phyloP scores from a whole-genome alignment of 2,329 filamentous ascomycete species.

The Epichloe typhina region DNA sequence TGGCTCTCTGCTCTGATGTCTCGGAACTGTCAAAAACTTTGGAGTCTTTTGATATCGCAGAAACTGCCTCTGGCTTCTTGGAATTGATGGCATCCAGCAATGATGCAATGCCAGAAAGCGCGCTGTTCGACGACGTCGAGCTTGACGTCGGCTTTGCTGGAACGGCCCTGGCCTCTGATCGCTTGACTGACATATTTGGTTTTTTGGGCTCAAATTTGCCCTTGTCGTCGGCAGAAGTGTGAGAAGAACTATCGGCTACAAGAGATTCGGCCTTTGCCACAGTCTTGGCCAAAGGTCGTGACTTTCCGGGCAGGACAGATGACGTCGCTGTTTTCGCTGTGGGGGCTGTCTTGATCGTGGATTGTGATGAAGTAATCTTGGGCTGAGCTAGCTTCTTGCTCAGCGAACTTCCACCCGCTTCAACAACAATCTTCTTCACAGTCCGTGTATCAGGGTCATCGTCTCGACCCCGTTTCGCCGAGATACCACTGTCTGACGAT shows the following conservation, averaged over 20 bases:
- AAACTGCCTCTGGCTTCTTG: conserved; percentile 23
- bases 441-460: conserved; percentile 27
- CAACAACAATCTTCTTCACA: conserved; percentile 30
- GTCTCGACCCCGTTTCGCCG: conserved; percentile 25
- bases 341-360: conserved; percentile 14
- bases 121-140: conserved; percentile 11
- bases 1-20: conserved; percentile 53
- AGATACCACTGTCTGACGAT: conserved; percentile 12
- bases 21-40: conserved; percentile 41
- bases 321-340: conserved; percentile 19
- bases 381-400: conserved; percentile 27
- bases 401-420: conserved; percentile 23
- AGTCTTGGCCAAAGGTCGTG: conserved; percentile 30
- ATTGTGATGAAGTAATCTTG: conserved; percentile 18
- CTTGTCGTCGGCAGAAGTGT: conserved; percentile 19
- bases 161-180: conserved; percentile 16
- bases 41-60: conserved; percentile 38
- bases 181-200: conserved; percentile 8
- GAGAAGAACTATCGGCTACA: conserved; percentile 13
- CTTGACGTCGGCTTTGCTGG: conserved; percentile 7
- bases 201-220: conserved; percentile 17
- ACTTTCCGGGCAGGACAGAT: conserved; percentile 34
- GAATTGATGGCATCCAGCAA: conserved; percentile 38
- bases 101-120: conserved; percentile 38
- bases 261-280: conserved; percentile 22